These are phyloP conservation scores for Tillandsia fasciculata DNA, from an alignment of 176 grass and related monocot species.

Conservation along the genomic window DNA sequence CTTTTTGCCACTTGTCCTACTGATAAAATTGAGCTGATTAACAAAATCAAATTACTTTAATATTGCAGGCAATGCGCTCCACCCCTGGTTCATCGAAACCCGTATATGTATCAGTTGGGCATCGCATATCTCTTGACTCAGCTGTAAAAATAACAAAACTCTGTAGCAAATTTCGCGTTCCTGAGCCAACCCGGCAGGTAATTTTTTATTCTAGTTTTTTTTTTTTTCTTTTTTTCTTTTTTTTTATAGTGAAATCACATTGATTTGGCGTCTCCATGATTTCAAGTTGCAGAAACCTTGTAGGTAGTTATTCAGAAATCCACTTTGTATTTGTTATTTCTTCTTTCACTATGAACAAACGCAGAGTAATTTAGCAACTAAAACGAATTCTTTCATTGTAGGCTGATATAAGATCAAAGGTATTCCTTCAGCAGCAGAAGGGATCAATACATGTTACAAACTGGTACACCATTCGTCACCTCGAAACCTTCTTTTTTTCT, in stretches of 20 bases:
- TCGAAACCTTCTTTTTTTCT: neutral
- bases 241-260: neutral
- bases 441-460: slow-evolving; percentile 18
- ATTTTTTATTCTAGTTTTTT: neutral
- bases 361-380: neutral
- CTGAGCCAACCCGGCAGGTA: slow-evolving; percentile 83
- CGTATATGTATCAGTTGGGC: slow-evolving; percentile 69
- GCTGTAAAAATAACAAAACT: slow-evolving; percentile 42
- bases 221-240: too few relatives aligned
- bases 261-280: neutral
- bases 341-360: slow-evolving; percentile 5
- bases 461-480: slow-evolving; percentile 1
- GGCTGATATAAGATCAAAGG: slow-evolving; percentile 95
- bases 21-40: too few relatives aligned
- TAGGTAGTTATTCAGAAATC: too few relatives aligned
- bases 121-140: slow-evolving; percentile 70
- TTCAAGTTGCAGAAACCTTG: neutral
- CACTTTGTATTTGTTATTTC: neutral
- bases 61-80: slow-evolving; percentile 45
- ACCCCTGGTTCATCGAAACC: slow-evolving; percentile 51
- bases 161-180: slow-evolving; percentile 70
- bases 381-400: slow-evolving; percentile 4
- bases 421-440: slow-evolving; percentile 54
- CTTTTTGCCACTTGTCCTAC: too few relatives aligned
- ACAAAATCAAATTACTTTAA: neutral